Evolutionary conservation across 371 early-diverging fungal species (phyloP).

Genomic region (Blakeslea trispora): DNA sequence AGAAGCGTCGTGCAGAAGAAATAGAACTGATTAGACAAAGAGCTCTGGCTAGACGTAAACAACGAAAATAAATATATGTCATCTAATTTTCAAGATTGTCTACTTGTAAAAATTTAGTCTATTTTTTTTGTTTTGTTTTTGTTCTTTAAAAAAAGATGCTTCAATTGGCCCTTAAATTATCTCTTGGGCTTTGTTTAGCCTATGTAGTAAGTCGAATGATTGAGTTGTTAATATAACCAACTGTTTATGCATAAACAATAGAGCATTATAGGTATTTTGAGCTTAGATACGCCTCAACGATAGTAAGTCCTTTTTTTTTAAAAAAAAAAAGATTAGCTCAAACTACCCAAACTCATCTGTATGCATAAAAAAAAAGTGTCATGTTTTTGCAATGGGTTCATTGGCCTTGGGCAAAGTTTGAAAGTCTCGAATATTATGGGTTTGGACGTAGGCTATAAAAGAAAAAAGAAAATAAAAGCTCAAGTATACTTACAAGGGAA

Average conservation of each 20-base stretch:
- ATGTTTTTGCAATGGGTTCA: constrained; percentile 45
- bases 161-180: too few relatives aligned
- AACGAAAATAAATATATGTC: constrained; percentile 1
- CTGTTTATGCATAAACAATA: constrained; percentile 11
- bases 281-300: constrained; percentile 42
- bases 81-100: too few relatives aligned
- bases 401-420: constrained; percentile 31
- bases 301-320: too few relatives aligned
- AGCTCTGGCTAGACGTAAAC: constrained; percentile 51
- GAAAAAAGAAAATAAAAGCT: neutral
- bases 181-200: too few relatives aligned
- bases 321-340: too few relatives aligned
- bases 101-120: too few relatives aligned
- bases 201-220: too few relatives aligned
- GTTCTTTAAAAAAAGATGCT: too few relatives aligned
- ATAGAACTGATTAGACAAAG: constrained; percentile 56
- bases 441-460: constrained; percentile 41
- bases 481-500: neutral
- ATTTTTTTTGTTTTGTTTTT: too few relatives aligned
- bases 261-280: constrained; percentile 32
- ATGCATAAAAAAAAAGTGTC: constrained; percentile 28
- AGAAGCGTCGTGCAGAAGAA: constrained; percentile 43
- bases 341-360: too few relatives aligned
- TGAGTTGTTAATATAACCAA: too few relatives aligned
- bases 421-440: constrained; percentile 42